Percentiles rank a stretch among this genome's conserved stretches.
These are phyloP conservation scores for Penicillium lagena DNA, from an alignment of 495 filamentous ascomycete genomes.

Conservation along the genomic window DNA sequence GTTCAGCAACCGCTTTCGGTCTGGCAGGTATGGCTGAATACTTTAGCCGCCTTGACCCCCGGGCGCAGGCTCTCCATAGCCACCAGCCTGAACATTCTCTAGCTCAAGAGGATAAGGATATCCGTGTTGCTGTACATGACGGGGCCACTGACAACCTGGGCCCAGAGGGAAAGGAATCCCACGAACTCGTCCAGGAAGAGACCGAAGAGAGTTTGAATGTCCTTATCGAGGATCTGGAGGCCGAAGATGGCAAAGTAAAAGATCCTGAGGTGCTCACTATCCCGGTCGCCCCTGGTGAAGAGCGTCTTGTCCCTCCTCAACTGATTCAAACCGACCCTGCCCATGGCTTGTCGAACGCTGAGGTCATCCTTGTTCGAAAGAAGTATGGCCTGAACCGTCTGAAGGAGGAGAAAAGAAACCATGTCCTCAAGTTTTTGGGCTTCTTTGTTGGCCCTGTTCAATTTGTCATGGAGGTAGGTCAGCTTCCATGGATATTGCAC, in stretches of 20 bases:
- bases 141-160: neutral
- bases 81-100: neutral
- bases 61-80: neutral
- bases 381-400: slow-evolving; percentile 84
- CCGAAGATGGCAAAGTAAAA: slow-evolving; percentile 63
- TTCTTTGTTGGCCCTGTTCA: slow-evolving; percentile 91
- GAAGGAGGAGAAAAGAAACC: slow-evolving; percentile 82
- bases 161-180: neutral
- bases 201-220: slow-evolving; percentile 66
- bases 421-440: slow-evolving; percentile 74
- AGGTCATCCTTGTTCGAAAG: slow-evolving; percentile 62
- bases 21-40: too few relatives aligned
- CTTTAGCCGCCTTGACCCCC: neutral
- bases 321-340: slow-evolving; percentile 65
- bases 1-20: too few relatives aligned
- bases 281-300: slow-evolving; percentile 9
- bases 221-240: slow-evolving; percentile 78
- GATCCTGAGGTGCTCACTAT: slow-evolving; percentile 43
- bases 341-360: slow-evolving; percentile 61
- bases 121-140: neutral
- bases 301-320: slow-evolving; percentile 54
- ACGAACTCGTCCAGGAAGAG: neutral
- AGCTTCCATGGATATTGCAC: neutral
- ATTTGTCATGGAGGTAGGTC: slow-evolving; percentile 81
- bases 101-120: slow-evolving; percentile 3